Conservation (phyloP, 2,329 filamentous ascomycete genomes). For the Elsinoe ampelina region DNA sequence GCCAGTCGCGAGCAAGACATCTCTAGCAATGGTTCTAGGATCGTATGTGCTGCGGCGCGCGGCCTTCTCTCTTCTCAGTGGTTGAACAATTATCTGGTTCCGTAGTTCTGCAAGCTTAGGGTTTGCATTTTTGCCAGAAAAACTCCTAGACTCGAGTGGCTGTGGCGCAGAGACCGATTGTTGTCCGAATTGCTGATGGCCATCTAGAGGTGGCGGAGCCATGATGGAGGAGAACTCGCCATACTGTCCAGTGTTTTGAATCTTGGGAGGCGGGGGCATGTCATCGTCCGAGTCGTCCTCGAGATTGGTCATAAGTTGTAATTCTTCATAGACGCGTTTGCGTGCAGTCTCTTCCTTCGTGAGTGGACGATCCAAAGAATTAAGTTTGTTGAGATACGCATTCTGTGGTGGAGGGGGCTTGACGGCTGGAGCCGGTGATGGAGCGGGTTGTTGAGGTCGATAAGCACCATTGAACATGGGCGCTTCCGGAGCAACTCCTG, state of each 20-base stretch:
- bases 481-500: neutral
- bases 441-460: neutral
- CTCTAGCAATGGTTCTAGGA: slow-evolving; percentile 52
- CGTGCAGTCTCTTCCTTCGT: slow-evolving; percentile 48
- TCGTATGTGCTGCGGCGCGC: slow-evolving; percentile 47
- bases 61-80: slow-evolving; percentile 39
- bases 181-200: neutral
- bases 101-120: slow-evolving; percentile 17
- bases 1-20: slow-evolving; percentile 53
- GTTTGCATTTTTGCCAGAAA: neutral
- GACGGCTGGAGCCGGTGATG: neutral
- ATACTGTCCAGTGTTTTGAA: slow-evolving; percentile 19
- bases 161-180: neutral
- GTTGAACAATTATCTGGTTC: slow-evolving; percentile 33
- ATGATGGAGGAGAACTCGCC: neutral
- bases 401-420: neutral
- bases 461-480: slow-evolving; percentile 2
- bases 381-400: slow-evolving; percentile 17
- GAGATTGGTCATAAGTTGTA: slow-evolving; percentile 42
- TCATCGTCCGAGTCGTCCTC: slow-evolving; percentile 39
- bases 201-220: neutral
- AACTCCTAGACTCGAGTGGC: neutral
- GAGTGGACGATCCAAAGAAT: slow-evolving; percentile 20
- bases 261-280: slow-evolving; percentile 29
- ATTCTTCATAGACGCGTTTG: slow-evolving; percentile 45